These are phyloP conservation scores for Mediolabrus comicus DNA, from an alignment of 108 stramenopile species.

Conservation along the genomic window DNA sequence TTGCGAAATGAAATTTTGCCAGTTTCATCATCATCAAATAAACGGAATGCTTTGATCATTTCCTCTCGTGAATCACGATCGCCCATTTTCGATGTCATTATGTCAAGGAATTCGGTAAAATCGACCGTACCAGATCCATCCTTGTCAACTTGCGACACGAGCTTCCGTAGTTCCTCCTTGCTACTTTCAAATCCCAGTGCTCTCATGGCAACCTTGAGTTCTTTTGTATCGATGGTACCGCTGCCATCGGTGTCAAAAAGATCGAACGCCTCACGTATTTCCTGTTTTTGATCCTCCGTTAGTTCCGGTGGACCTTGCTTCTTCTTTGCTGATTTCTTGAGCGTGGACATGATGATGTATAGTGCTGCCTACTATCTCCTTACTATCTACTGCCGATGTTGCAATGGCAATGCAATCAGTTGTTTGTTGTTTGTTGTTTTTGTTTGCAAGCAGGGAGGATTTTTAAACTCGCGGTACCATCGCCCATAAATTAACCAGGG, in stretches of 20 bases:
- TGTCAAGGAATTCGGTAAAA: conserved; percentile 85
- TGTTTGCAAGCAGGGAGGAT: too few relatives aligned
- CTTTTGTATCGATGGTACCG: conserved; percentile 85
- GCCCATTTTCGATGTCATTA: conserved; percentile 69
- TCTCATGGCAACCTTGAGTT: conserved; percentile 90
- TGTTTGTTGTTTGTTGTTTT: too few relatives aligned
- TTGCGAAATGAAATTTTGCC: conserved; percentile 88
- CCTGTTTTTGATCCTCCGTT: conserved; percentile 80
- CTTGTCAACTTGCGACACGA: conserved; percentile 84
- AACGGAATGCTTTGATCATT: conserved; percentile 83
- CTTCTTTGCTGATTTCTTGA: conserved; percentile 32
- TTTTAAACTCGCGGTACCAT: too few relatives aligned
- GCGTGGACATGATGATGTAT: conserved; percentile 3
- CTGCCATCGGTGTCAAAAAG: conserved; percentile 86
- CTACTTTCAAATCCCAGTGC: conserved; percentile 89
- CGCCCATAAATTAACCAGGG: too few relatives aligned
- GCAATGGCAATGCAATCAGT: too few relatives aligned
- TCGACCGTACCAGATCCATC: conserved; percentile 86
- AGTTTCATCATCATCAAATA: conserved; percentile 91
- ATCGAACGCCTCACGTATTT: conserved; percentile 78
- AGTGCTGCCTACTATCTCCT: too few relatives aligned
- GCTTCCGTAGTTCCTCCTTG: conserved; percentile 89
- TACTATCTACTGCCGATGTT: too few relatives aligned
- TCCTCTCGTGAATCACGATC: conserved; percentile 82
- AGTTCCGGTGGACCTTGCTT: conserved; percentile 49